Evolutionary conservation across 805 yeast species (phyloP), one percentile per base, ranked within the genome.

Genomic region (Zygoascus flipseniorum): DNA sequence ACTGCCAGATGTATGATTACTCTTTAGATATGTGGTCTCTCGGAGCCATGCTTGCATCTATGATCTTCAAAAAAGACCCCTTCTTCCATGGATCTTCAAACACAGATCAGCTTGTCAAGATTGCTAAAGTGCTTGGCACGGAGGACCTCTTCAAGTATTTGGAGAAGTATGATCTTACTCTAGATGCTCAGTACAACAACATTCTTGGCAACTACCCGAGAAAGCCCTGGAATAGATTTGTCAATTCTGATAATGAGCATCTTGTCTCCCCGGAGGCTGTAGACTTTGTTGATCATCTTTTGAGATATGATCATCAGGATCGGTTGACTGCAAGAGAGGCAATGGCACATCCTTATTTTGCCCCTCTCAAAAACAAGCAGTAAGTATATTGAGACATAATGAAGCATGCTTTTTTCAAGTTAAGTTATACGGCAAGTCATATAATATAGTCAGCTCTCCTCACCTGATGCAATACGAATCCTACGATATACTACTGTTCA

Each of bases 21-120:
- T 86, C 96, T 8, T 75, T 90, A 52, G 97, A 90, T 69, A 69
- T 90, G 63, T 90, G 97, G 97, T 87, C 96, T 0, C 85, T 87
- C 53, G 97, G 97, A 44, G 90, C 96, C 43, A 89, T 89, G 80
- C 70, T 89, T 56, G 97, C 96, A 5, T 86, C 97, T 5, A 86
- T 90, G 66, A 80, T 89, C 28, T 90, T 90, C 74, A 83, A 85
- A 65, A 86, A 83, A 67, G 97, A 90, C 62, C 97, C 97, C 6
- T 86, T 90, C 60, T 90, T 90, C 75, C 85, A 88, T 62, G 97
- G 97, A 19, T 85, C 82, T 54, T 86, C 95, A 49, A 89, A 90
- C 68, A 85, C 86, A 44, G 97, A 90, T 69, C 97, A 90, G 68
- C 74, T 90, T 60, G 89, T 90, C 49, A 92, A 90, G 67, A 90